Evolutionary conservation across 2,329 filamentous ascomycete genomes (phyloP), one percentile per base, ranked within the genome.

Genomic region (Onygenales sp.): DNA sequence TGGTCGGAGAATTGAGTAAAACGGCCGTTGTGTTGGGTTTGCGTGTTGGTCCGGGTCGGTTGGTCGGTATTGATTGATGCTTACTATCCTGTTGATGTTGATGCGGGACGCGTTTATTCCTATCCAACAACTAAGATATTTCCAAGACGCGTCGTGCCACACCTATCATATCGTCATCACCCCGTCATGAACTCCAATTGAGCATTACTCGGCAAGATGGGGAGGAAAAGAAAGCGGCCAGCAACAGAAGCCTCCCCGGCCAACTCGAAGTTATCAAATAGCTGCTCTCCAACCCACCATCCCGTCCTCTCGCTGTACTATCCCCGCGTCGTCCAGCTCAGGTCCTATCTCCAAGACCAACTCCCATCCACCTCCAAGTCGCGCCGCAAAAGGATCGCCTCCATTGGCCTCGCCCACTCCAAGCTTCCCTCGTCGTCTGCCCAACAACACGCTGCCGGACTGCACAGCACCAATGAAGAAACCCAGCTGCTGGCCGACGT

Each of bases 221-320:
- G 63, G 17, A 66, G 65, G 43, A 72, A 75, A 60, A 64, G 74
- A 55, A 76, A 75, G 63, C 69, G 72, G 59, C 63, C 69, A 53
- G 56, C 61, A 52, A 63, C 66, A 58, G 59, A 42, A 52, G 50
- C 41, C 58, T 50, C 41, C 60, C 46, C 39, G 42, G 27, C 46
- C 10, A 38, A 39, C 35, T 38, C 27, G 33, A 11, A 33, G 47
- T 31, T 10, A 35, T 49, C 31, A n/a, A 56, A 48, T 17, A 17
- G 17, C 17, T 2, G 17, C 2, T 2, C 17, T 2, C 17, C 43
- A 35, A 35, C 42, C 43, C 32, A 54, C 14, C 84, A 89, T 64
- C 80, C 82, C 52, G 78, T 93, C 36, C 75, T 95, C 54, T 76
- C 76, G 45, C 78, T 79, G 57, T 87, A 85, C 70, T 95, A 90